Evolutionary conservation across 345 rosid species (phyloP), one percentile per base, ranked within the genome.

Genomic region (Combretum micranthum): DNA sequence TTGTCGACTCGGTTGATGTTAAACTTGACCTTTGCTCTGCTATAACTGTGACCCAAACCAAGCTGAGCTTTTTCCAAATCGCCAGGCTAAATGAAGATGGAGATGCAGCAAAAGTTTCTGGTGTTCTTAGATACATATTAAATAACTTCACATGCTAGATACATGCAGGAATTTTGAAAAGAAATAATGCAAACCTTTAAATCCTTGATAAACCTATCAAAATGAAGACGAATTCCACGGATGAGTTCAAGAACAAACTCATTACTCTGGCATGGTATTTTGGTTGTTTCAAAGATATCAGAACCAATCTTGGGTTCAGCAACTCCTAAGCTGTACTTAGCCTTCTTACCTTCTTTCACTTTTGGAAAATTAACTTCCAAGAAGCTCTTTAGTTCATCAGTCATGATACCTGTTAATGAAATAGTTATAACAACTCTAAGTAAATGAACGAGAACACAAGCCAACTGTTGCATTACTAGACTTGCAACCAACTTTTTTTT

Each of bases 21-120:
- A 77, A 93, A 93, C 76, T 93, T 93, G 63, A 93, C 97, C 63
- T 93, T 89, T 12, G 96, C 97, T 71, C 99, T 78, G 69, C 96
- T 93, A 75, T 89, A 93, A 63, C 96, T 93, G 68, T 93, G 99
- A 3, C 84, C 92, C 37, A 93, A 76, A 66, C 99, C 99, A 69
- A 93, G 92, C 61, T 93, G 99, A 12, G 95, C 88, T 75, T 87
- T 89, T 60, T 89, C 97, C 58, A 85, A 25, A 71, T 89, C 97
- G 60, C 99, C 88, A 19, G 96, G 79, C 97, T 89, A 77, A 55
- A 62, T 32, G 39, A 13, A 62, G 26, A 50, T 55, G 17, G 32
- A 47, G 48, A 53, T n/a, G 20, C 20, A 12, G 19, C n/a, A 49
- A 32, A 32, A 42, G 2, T 42, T 4, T 49, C 21, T 20, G 15